Percentiles rank a stretch among this genome's conserved stretches.
phyloP scores from a whole-genome alignment of 2,329 filamentous ascomycete genomes.

The Trichophyton verrucosum region DNA sequence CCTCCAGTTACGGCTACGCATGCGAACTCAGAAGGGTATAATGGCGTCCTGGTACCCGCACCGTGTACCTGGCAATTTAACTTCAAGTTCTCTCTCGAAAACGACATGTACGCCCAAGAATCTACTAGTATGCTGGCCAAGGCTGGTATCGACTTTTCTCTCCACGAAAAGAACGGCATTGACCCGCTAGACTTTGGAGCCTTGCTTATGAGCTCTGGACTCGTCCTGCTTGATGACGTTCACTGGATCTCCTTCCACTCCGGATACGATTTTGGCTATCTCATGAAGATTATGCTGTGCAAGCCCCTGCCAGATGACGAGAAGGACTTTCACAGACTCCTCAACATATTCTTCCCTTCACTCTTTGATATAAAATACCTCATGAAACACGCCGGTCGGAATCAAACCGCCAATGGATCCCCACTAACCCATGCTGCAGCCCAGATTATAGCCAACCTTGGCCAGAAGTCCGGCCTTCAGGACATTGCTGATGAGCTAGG shows the following conservation, averaged over 20 bases:
- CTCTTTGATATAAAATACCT: slow-evolving; percentile 96
- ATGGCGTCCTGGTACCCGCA: slow-evolving; percentile 44
- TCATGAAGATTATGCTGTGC: slow-evolving; percentile 85
- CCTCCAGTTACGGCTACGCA: slow-evolving; percentile 57
- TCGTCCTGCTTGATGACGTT: slow-evolving; percentile 76
- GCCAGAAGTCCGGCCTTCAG: slow-evolving; percentile 82
- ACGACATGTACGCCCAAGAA: slow-evolving; percentile 95
- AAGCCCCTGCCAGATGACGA: slow-evolving; percentile 78
- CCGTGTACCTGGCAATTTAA: slow-evolving; percentile 99
- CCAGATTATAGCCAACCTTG: slow-evolving; percentile 71
- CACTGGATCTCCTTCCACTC: slow-evolving; percentile 97
- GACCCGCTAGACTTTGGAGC: slow-evolving; percentile 81
- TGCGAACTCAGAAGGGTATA: slow-evolving; percentile 38
- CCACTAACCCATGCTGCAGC: slow-evolving; percentile 52
- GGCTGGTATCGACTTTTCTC: slow-evolving; percentile 82
- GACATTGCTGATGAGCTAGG: slow-evolving; percentile 89
- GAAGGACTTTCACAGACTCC: slow-evolving; percentile 72
- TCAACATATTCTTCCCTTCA: slow-evolving; percentile 85
- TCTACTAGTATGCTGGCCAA: slow-evolving; percentile 84
- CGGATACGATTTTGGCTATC: slow-evolving; percentile 94
- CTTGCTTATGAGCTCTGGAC: slow-evolving; percentile 77
- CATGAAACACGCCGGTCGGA: slow-evolving; percentile 73
- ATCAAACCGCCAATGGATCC: slow-evolving; percentile 52
- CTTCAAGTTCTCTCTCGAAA: slow-evolving; percentile 86
- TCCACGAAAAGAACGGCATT: slow-evolving; percentile 78